Percentiles rank a stretch among this genome's conserved stretches.
Conservation (phyloP, 208 protist genomes). For the Strigomonas culicis region DNA sequence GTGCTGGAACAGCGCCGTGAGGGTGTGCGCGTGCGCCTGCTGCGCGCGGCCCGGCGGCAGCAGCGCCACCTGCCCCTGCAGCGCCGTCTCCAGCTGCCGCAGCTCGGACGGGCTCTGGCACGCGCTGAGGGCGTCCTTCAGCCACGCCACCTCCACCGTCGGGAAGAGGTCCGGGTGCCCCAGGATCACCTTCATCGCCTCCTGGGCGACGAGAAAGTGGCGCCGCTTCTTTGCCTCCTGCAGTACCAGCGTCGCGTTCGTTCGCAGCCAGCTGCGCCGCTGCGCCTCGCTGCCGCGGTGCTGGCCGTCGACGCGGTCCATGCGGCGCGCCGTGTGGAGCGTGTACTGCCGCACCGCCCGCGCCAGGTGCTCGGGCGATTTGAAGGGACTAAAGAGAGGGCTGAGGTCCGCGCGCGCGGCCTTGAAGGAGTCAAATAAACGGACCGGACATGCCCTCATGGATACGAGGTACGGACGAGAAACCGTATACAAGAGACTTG, state of each 20-base stretch:
- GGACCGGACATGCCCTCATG: background rate
- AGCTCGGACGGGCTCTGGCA: constrained; percentile 47
- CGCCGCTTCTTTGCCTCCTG: constrained; percentile 50
- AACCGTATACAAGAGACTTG: too few species aligned
- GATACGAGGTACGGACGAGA: too few species aligned
- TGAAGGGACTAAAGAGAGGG: constrained; percentile 40
- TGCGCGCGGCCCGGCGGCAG: background rate
- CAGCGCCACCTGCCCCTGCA: constrained; percentile 17
- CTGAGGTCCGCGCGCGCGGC: constrained; percentile 34
- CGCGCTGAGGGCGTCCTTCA: constrained; percentile 58
- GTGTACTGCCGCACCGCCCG: constrained; percentile 36
- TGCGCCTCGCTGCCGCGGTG: constrained; percentile 25
- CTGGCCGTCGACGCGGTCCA: constrained; percentile 10
- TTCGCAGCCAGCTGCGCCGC: constrained; percentile 45
- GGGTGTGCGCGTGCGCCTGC: background rate
- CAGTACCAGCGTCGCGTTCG: constrained; percentile 49
- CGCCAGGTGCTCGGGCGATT: constrained; percentile 28
- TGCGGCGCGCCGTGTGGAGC: constrained; percentile 15
- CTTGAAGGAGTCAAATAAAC: constrained; percentile 50
- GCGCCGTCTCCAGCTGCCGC: constrained; percentile 27
- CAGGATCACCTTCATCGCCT: constrained; percentile 39
- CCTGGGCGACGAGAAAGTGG: constrained; percentile 38
- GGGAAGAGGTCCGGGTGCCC: constrained; percentile 17
- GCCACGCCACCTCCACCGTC: constrained; percentile 50
- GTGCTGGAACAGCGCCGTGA: constrained; percentile 4